Evolutionary conservation across 345 rosid genomes (phyloP), one percentile per base, ranked within the genome.

Genomic region (Gynandropsis gynandra): DNA sequence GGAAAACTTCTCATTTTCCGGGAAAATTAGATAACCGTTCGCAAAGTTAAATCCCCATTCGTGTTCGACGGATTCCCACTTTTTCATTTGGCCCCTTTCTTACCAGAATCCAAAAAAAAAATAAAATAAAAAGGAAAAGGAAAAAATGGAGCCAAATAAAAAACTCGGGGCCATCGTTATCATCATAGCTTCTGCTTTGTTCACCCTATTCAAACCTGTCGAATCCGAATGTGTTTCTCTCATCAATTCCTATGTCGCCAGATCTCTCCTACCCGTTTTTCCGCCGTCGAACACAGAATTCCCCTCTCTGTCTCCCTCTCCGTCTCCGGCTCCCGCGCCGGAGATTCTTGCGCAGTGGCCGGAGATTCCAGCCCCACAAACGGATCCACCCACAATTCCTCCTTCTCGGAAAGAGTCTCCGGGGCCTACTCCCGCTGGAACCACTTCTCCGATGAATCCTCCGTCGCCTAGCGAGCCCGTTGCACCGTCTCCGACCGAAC

Each of bases 181-280:
- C 71, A 51, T 67, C 56, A 58, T 45, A 14, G 43, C 58, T 65
- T 52, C 59, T 36, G 57, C 48, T 16, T 44, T 52, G 50, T 17
- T 58, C 42, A 10, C 62, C 10, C 19, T 70, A 35, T 50, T 60
- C 33, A 8, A 51, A 36, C 57, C 62, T 6, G 59, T 67, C 2
- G 24, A 32, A 19, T 53, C 77, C 31, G 33, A 51, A 20, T 55
- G 42, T 24, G 53, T 38, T 1, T 47, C 62, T 7, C 20, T 52
- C 43, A 4, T 42, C 12, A 29, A 19, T 54, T 42, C 37, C 37
- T 42, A 7, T 57, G 3, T 24, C 18, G 64, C 52, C 1, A 56
- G 40, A 14, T 59, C 52, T 17, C 40, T 65, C 7, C 63, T 58
- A 11, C 9, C 16, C 10, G 59, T 31, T 4, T 14, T 13, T 29